phyloP scores from a whole-genome alignment of 768 basidiomycete genomes.

The Naganishia kalamii region DNA sequence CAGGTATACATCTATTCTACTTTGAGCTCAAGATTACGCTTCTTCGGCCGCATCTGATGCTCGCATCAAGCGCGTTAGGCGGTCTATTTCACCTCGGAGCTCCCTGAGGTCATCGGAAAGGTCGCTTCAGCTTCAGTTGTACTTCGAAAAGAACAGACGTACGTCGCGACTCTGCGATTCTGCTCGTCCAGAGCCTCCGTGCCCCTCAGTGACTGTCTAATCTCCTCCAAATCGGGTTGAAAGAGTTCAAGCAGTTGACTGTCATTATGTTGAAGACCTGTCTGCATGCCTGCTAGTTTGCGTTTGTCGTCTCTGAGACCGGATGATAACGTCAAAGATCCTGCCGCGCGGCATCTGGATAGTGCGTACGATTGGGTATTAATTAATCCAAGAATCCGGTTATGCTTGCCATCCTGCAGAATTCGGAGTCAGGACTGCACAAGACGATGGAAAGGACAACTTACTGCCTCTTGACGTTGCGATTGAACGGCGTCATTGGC shows the following conservation, averaged over 20 bases:
- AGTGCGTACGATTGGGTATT: slow-evolving; percentile 35
- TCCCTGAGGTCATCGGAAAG: slow-evolving; percentile 19
- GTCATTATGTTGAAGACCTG: slow-evolving; percentile 23
- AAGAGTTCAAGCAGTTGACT: slow-evolving; percentile 16
- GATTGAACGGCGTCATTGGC: slow-evolving; percentile 29
- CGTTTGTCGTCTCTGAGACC: background rate
- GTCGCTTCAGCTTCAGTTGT: background rate
- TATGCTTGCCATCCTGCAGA: slow-evolving; percentile 32
- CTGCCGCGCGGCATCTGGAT: slow-evolving; percentile 10
- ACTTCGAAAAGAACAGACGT: slow-evolving; percentile 21
- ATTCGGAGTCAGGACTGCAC: background rate
- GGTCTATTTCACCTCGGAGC: slow-evolving; percentile 28
- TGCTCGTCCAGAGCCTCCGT: background rate
- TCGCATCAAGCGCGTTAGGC: slow-evolving; percentile 32
- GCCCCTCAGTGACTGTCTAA: slow-evolving; percentile 24
- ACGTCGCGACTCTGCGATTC: slow-evolving; percentile 29
- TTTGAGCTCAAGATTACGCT: too few relatives aligned
- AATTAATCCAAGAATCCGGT: slow-evolving; percentile 33
- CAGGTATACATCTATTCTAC: too few relatives aligned
- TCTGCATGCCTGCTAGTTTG: background rate
- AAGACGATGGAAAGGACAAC: slow-evolving; percentile 13
- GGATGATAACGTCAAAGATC: slow-evolving; percentile 24
- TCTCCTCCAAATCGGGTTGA: slow-evolving; percentile 27
- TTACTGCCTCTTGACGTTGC: slow-evolving; percentile 40
- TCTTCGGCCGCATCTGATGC: slow-evolving; percentile 12